phyloP scores from a whole-genome alignment of 768 basidiomycete species.

The Calocera cornea region DNA sequence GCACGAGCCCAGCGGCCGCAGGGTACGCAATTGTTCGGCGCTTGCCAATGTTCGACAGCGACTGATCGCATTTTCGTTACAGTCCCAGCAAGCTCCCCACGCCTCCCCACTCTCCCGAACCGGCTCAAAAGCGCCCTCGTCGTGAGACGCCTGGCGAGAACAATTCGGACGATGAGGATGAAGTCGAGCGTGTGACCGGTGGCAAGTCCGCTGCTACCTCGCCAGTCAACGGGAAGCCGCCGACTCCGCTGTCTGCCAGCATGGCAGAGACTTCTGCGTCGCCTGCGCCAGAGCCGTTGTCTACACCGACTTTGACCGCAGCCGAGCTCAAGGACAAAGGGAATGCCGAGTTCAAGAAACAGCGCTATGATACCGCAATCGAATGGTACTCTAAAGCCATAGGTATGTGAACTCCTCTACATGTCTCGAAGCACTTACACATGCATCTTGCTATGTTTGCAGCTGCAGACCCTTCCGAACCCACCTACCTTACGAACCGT shows the following conservation, averaged over 20 bases:
- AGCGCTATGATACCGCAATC: conserved; percentile 52
- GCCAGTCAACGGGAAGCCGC: neutral
- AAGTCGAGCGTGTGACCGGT: neutral
- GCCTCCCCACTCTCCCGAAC: neutral
- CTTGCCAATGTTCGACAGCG: neutral
- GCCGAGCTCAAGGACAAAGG: conserved; percentile 61
- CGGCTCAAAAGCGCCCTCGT: neutral
- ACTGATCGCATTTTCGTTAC: too few relatives aligned
- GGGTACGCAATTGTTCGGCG: neutral
- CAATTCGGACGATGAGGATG: neutral
- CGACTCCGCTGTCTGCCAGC: neutral
- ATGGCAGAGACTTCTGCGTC: neutral
- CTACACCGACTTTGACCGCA: conserved; percentile 12
- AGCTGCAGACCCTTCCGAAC: conserved; percentile 52
- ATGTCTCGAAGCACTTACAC: neutral
- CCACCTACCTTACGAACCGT: conserved; percentile 70
- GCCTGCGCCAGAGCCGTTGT: neutral
- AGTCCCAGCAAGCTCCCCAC: neutral
- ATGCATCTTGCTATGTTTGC: neutral
- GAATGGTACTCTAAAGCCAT: conserved; percentile 65
- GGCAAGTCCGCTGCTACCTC: neutral
- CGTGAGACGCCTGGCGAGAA: neutral
- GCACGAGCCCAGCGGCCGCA: neutral
- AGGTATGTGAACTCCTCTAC: conserved; percentile 28
- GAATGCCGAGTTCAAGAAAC: conserved; percentile 58